Base-by-base conservation (phyloP, 1,139 yeast species). In the Zygotorulaspora mrakii region DNA sequence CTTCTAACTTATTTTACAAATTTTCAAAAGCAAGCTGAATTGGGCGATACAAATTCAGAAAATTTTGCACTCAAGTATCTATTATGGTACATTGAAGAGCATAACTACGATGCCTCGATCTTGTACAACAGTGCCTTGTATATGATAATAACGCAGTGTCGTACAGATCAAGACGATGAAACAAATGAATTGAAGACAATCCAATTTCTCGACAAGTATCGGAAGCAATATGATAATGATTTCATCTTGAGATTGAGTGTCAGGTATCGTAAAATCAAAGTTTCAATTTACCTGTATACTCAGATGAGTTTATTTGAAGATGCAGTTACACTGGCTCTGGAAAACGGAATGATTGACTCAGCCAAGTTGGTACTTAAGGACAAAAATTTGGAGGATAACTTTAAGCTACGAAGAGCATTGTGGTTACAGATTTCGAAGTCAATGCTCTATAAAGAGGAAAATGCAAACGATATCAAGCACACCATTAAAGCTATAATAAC, bases 41-140 rank as follows among this genome's bases (percentile, higher is more conserved):
- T 22, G 24, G 46, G 60, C 1, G 57, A 52, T 35, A 54, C 61
- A 1, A 49, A 52, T 3, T 55, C 65, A 0, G 73, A 72, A 28
- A 86, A 88, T 54, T 80, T 79, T 48, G 86, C 84, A 0, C 59
- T 87, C 10, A 68, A 76, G 12, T 87, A 82, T 56, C 64, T 91
- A 45, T 74, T 68, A 50, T 76, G 74, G 57, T 70, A 80, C 11
- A 76, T 87, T 27, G 70, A 70, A 43, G 78, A 72, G n/a, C 70
- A 72, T 39, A 69, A 69, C 2, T 58, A 67, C 5, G 69, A 64
- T 13, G 79, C 72, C 39, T 64, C 73, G 3, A 72, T 73, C 3
- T 68, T 89, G 18, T 87, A 80, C 57, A 86, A 87, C 54, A 76
- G 88, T 5, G 74, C 82, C 36, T 66, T 88, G n/a, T 77, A 88